These are phyloP conservation scores for Diaporthe citriasiana DNA, from an alignment of 2,329 filamentous ascomycete species.

Conservation along the genomic window DNA sequence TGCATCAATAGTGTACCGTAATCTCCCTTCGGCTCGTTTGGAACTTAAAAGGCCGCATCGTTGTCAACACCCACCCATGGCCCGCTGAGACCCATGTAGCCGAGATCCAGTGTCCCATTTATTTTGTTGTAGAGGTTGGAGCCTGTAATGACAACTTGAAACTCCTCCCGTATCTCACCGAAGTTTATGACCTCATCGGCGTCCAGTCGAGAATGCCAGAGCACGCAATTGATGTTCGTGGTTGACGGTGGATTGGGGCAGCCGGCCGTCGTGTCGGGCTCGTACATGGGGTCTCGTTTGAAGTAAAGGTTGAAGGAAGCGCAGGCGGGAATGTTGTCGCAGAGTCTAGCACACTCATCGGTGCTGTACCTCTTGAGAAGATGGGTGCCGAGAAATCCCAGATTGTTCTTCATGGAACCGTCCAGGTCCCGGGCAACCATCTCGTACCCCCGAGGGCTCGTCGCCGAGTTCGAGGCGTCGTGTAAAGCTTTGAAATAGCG, in stretches of 20 bases:
- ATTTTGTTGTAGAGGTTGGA: constrained; percentile 40
- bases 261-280: constrained; percentile 11
- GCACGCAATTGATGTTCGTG: constrained; percentile 39
- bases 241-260: constrained; percentile 29
- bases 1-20: constrained; percentile 30
- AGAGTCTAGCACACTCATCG: constrained; percentile 24
- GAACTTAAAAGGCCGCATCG: constrained; percentile 33
- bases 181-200: constrained; percentile 19
- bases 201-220: constrained; percentile 25
- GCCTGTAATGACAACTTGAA: constrained; percentile 34
- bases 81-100: constrained; percentile 20
- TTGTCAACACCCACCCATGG: constrained; percentile 20
- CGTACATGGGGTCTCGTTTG: constrained; percentile 27
- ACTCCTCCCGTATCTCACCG: constrained; percentile 25
- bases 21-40: constrained; percentile 27
- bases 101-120: not conserved
- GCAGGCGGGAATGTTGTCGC: constrained; percentile 16
- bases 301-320: constrained; percentile 40
- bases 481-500: not conserved
- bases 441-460: not conserved
- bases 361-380: constrained; percentile 20
- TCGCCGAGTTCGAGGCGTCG: not conserved
- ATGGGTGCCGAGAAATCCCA: not conserved
- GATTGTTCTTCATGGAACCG: not conserved
- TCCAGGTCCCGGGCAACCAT: not conserved